phyloP scores from a whole-genome alignment of 306 rosid genomes.

The Fagus sylvatica region DNA sequence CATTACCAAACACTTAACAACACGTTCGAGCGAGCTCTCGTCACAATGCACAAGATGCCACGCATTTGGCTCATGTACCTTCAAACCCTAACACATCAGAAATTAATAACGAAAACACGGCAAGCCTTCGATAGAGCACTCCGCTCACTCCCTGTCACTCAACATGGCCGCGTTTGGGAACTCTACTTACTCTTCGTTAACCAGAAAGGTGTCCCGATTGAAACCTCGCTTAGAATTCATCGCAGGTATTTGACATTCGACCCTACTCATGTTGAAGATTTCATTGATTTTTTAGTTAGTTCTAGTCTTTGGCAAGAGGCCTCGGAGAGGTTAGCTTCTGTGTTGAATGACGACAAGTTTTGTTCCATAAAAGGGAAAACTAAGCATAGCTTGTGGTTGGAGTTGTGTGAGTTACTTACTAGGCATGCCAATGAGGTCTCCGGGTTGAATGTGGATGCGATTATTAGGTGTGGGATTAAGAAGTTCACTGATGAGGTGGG shows the following conservation, averaged over 20 bases:
- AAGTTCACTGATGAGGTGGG: constrained; percentile 93
- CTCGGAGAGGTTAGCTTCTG: constrained; percentile 78
- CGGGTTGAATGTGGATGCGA: constrained; percentile 90
- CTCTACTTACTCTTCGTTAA: constrained; percentile 72
- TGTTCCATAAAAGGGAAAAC: constrained; percentile 87
- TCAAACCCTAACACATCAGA: constrained; percentile 62
- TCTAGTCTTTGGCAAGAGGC: constrained; percentile 90
- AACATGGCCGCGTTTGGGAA: constrained; percentile 95
- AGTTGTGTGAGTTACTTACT: constrained; percentile 84
- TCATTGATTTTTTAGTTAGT: constrained; percentile 70
- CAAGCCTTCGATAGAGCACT: constrained; percentile 82
- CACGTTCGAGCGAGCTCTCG: constrained; percentile 89
- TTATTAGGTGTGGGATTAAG: constrained; percentile 87
- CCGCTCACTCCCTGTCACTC: constrained; percentile 84
- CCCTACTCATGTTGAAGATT: constrained; percentile 82
- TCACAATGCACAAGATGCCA: constrained; percentile 96
- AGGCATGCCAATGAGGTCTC: constrained; percentile 86
- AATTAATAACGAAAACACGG: constrained; percentile 52
- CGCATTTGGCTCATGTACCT: constrained; percentile 84
- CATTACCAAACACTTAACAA: constrained; percentile 68
- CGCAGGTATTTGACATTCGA: constrained; percentile 86
- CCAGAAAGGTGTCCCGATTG: constrained; percentile 80
- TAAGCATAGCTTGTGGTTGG: constrained; percentile 81
- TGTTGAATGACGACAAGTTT: constrained; percentile 75
- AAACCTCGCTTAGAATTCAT: constrained; percentile 84